Base-by-base conservation (phyloP, 805 yeast genomes). In the Torulaspora indica region DNA sequence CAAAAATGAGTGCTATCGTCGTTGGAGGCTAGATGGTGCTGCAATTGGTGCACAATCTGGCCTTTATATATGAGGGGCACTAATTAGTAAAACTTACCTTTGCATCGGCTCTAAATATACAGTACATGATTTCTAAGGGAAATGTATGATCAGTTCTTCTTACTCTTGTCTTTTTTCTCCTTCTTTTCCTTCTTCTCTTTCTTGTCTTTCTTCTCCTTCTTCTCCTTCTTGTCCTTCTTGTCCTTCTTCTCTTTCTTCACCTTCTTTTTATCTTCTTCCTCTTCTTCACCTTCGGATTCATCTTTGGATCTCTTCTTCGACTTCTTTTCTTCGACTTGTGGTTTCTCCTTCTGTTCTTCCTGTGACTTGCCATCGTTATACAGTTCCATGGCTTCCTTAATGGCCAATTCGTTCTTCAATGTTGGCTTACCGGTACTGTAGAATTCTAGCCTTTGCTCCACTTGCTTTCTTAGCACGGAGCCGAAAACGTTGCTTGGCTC, bases 381-480 rank as follows among this genome's bases (percentile, higher is more conserved):
- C 61, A 84, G 76, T 43, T 82, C 80, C 70, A 93, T 76, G 44
- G 98, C 98, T 70, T 85, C 86, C 66, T 84, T 79, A 72, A 93
- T 85, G 55, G 98, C 98, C 57, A 88, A 95, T 34, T 91, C 72
- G 66, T 93, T 93, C 78, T 91, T 93, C 81, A 90, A 85, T 62
- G 98, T 96, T 43, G 98, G 82, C 59, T 85, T 85, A 66, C 98
- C 98, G 46, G 96, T 85, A 68, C 87, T 95, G 76, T 89, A 93
- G 67, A 93, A 93, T 70, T 81, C 85, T 63, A 93, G 78, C 74
- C 98, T 85, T 71, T 93, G 96, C 75, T 93, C 98, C 56, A 93
- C 98, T 77, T 93, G 98, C 70, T 86, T 79, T 77, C 88, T 90
- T 70, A 93, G 79, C 45, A 90, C 82, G 58, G 79, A 75, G 68